Base-by-base conservation (phyloP, 1,139 yeast genomes). In the Lodderomyces metapsilosis region DNA sequence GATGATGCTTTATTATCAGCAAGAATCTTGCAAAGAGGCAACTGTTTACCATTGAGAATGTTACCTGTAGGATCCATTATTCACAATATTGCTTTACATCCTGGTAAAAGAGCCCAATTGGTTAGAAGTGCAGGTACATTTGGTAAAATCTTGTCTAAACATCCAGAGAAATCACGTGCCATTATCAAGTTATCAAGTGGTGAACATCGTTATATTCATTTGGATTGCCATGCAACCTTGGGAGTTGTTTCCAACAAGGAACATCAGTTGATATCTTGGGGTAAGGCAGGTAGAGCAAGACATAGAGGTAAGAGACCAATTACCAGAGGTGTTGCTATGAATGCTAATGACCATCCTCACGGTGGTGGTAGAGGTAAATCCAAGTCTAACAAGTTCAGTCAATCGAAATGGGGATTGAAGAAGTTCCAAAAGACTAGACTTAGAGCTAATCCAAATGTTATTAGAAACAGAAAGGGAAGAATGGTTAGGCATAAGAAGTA, bases 301-400 rank as follows among this genome's bases (percentile, higher is more conserved):
- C 85, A 89, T 75, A 72, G 87, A 61, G 98, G 98, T 51, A 83
- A 84, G 57, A 82, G 98, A 65, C 98, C 99, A 27, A 80, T 85
- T 42, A 96, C 89, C 31, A 86, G 99, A 75, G 99, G 99, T 79
- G 88, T 89, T 54, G 98, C 98, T 41, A 88, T 88, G 96, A 92
- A 92, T 68, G 94, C 95, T 47, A 81, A 83, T 60, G 98, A 92
- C 67, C 99, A 92, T 73, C 99, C 99, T 52, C 94, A 89, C 59
- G 99, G 99, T 76, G 99, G 99, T 84, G 99, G 99, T 71, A 85
- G 98, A 78, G 99, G 99, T 79, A 94, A 92, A 66, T 87, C 96
- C 45, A 92, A 94, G 81, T 88, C 96, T 50, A 91, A 91, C 68
- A 91, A 88, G 72, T 78, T 86, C 42, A 87, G 98, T 11, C 89